Percentiles rank a stretch among this genome's conserved stretches.
Evolutionary conservation across 306 rosid species (phyloP).

Genomic region (Vachellia collinsii): DNA sequence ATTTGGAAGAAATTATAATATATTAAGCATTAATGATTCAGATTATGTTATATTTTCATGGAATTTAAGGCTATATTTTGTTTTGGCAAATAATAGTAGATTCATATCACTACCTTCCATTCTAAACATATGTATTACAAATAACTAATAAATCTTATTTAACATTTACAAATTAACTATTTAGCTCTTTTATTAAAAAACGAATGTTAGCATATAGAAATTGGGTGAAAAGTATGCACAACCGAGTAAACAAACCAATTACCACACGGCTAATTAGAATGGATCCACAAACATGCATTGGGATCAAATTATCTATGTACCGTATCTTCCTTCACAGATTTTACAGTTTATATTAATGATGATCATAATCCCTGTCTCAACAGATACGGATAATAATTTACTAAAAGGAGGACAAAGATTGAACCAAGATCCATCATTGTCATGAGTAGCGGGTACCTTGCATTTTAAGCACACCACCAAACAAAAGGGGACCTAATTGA

Average conservation of each 20-base stretch:
- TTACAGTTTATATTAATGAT: neutral
- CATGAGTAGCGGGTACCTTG: neutral
- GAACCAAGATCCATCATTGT: conserved; percentile 4
- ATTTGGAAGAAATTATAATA: no score
- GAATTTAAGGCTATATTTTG: neutral
- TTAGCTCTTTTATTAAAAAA: no score
- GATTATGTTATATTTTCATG: no score
- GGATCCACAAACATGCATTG: neutral
- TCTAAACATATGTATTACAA: no score
- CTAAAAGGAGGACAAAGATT: conserved; percentile 10
- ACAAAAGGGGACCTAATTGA: conserved; percentile 9
- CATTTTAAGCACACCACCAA: neutral
- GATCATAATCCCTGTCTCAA: neutral
- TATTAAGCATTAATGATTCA: no score
- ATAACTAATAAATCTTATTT: no score
- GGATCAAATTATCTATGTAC: neutral
- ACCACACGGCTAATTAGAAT: neutral
- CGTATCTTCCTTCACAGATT: no score
- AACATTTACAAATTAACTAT: no score
- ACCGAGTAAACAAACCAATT: no score
- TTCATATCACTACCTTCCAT: no score
- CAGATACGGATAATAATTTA: neutral
- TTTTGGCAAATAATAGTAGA: neutral
- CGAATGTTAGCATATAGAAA: no score
- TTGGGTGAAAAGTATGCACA: no score